Conservation (phyloP, 345 rosid species). For the Eucalyptus sideroxylon region DNA sequence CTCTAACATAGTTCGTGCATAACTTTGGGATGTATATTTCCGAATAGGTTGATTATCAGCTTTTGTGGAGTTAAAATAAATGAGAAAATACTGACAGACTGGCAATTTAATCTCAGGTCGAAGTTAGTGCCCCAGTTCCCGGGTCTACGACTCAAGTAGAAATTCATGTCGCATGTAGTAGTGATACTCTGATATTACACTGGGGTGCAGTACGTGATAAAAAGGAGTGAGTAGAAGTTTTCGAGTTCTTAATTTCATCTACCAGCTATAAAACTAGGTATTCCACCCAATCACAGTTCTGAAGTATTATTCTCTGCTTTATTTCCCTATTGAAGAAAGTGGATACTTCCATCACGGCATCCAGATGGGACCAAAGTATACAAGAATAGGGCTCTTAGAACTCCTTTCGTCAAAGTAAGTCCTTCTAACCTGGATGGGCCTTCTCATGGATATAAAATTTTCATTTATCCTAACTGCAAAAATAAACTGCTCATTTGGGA, state of each 20-base stretch:
- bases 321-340: constrained; percentile 38
- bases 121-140: constrained; percentile 25
- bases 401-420: constrained; percentile 76
- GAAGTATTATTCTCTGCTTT: not conserved
- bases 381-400: constrained; percentile 90
- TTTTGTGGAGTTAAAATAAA: not conserved
- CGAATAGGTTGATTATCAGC: not conserved
- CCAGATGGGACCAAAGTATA: constrained; percentile 77
- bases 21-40: not conserved
- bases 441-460: not conserved
- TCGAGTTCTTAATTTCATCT: not conserved
- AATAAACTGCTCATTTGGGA: not conserved
- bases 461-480: not conserved
- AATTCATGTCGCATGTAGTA: constrained; percentile 42
- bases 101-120: constrained; percentile 32
- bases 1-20: not conserved
- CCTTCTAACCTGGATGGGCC: not conserved
- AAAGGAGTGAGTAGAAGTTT: constrained; percentile 45
- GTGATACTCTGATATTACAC: constrained; percentile 73
- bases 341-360: constrained; percentile 71
- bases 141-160: constrained; percentile 30
- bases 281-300: not conserved
- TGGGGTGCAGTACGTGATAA: constrained; percentile 78
- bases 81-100: not conserved
- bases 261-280: not conserved